Conservation (phyloP, 257 asterid genomes). For the Voacanga thouarsii region DNA sequence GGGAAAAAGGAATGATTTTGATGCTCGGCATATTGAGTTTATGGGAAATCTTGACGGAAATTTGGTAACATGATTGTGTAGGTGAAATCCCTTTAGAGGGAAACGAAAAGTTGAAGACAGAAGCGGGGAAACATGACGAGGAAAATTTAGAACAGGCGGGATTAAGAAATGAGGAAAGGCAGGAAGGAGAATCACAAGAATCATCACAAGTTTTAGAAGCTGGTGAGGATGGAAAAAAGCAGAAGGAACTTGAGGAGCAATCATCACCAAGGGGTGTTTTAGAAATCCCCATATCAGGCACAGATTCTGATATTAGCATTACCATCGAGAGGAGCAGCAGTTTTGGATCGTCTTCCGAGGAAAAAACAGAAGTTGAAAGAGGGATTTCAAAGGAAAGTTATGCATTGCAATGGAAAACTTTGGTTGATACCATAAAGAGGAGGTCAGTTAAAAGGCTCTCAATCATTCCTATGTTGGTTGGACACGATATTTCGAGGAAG, state of each 20-base stretch:
- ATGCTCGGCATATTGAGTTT: background rate
- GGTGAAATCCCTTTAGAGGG: slow-evolving; percentile 18
- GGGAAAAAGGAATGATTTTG: background rate
- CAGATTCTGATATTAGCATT: slow-evolving; percentile 38
- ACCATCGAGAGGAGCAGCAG: slow-evolving; percentile 39
- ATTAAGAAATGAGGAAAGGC: background rate
- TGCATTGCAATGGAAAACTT: slow-evolving; percentile 54
- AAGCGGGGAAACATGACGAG: slow-evolving; percentile 11
- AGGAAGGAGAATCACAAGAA: slow-evolving; percentile 12
- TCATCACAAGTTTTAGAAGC: background rate
- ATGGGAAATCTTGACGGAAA: background rate
- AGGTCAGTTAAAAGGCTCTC: slow-evolving; percentile 42
- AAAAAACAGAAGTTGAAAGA: slow-evolving; percentile 17
- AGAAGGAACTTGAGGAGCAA: slow-evolving; percentile 24
- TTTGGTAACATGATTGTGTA: slow-evolving; percentile 8
- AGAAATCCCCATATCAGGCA: slow-evolving; percentile 49
- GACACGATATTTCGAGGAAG: slow-evolving; percentile 44
- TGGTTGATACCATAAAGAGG: slow-evolving; percentile 53
- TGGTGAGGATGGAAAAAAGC: slow-evolving; percentile 2
- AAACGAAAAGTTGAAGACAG: slow-evolving; percentile 8
- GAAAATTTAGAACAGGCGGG: slow-evolving; percentile 1
- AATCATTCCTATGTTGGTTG: slow-evolving; percentile 25
- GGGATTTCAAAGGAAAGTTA: slow-evolving; percentile 30
- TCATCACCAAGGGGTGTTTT: slow-evolving; percentile 78
- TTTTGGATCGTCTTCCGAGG: slow-evolving; percentile 29